Evolutionary conservation across 345 rosid species (phyloP), one percentile per base, ranked within the genome.

Genomic region (Adansonia digitata): DNA sequence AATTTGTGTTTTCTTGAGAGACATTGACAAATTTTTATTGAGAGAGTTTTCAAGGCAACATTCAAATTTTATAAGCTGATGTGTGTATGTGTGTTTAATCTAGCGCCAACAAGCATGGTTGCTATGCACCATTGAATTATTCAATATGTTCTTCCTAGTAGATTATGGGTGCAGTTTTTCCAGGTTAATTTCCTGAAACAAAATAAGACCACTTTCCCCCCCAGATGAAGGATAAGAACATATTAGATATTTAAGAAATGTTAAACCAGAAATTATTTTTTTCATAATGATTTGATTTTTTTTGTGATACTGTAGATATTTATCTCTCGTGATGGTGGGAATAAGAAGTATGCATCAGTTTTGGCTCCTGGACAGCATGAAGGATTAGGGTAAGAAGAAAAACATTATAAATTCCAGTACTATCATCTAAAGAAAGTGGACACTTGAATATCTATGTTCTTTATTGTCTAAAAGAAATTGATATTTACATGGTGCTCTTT

Each of bases 361-460:
- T 89, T 94, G 91, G 86, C 99, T 81, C 99, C 99, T 27, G 99
- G 99, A 42, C 96, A 85, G 64, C 99, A 91, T 76, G 99, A 94
- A 83, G 94, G 97, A 57, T 76, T 94, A 78, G 93, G 97, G 99
- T 94, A 86, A 82, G 90, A 4, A n/a, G 49, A 20, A 42, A 74
- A 51, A 27, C 17, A 11, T 18, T 4, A 2, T 22, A 45, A 68
- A 8, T 2, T 34, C 12, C 12, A 43, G 14, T 66, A 27, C 6
- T 53, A 3, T 53, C 14, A 40, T 65, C 42, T 10, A 45, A 45
- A 11, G 53, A 45, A 40, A 45, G 5, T 59, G n/a, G 18, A 27
- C 29, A 14, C 29, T 2, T 27, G 9, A 1, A 14, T 29, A 29
- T 29, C 65, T 60, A 60, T 31, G 39, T 15, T 60, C 65, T 60